Evolutionary conservation across 176 grass and related monocot species (phyloP).

Genomic region (Typha latifolia): DNA sequence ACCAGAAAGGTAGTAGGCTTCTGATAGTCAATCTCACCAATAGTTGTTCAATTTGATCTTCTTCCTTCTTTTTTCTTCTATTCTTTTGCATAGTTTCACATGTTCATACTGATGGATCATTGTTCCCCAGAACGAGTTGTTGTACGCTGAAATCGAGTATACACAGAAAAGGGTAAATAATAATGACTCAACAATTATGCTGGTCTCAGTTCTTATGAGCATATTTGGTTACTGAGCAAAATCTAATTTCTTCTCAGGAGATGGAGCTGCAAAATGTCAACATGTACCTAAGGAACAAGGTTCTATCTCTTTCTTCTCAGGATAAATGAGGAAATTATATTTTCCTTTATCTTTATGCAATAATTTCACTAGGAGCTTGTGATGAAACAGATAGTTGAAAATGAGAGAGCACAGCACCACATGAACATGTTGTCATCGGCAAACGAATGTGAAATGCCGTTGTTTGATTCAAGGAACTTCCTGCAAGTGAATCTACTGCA

Average conservation of each 20-base stretch:
- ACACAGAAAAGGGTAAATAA: conserved; percentile 53
- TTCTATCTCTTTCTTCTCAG: conserved; percentile 7
- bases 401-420: conserved; percentile 59
- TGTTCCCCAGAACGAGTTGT: conserved; percentile 49
- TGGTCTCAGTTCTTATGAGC: conserved; percentile 1
- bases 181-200: not conserved
- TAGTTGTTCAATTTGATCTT: not conserved
- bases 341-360: not conserved
- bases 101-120: not conserved
- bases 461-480: conserved; percentile 63
- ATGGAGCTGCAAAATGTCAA: conserved; percentile 53
- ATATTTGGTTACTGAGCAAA: not conserved
- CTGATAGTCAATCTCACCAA: no score
- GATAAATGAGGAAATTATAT: no score
- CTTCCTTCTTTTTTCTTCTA: not conserved
- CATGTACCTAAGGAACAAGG: conserved; percentile 52
- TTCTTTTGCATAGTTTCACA: not conserved
- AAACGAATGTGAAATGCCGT: conserved; percentile 47
- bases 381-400: conserved; percentile 42
- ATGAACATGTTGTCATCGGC: conserved; percentile 49
- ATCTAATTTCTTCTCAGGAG: conserved; percentile 33
- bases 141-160: conserved; percentile 46
- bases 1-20: conserved; percentile 50
- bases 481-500: conserved; percentile 71
- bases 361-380: conserved; percentile 5